Conservation (phyloP, 2,329 filamentous ascomycete species). For the Exserohilum rostratum region DNA sequence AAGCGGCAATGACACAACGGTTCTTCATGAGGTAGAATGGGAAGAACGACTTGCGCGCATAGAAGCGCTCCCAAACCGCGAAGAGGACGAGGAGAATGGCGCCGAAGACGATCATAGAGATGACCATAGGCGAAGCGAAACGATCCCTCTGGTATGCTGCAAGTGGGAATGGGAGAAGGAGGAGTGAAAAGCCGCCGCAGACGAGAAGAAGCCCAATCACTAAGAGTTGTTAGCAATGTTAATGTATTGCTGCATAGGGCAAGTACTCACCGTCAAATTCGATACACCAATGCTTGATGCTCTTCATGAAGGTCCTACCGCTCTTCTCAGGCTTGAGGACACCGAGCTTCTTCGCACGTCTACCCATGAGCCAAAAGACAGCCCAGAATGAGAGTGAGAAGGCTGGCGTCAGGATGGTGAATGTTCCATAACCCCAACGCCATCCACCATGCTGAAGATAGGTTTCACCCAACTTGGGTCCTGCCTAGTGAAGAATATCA, state of each 20-base stretch:
- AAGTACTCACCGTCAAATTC: slow-evolving; percentile 61
- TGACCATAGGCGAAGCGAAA: slow-evolving; percentile 45
- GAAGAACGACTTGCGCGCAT: slow-evolving; percentile 49
- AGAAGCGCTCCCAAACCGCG: slow-evolving; percentile 46
- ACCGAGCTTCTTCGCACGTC: slow-evolving; percentile 63
- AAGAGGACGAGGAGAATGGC: slow-evolving; percentile 41
- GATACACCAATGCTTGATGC: slow-evolving; percentile 59
- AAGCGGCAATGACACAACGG: slow-evolving; percentile 58
- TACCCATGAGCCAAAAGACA: slow-evolving; percentile 63
- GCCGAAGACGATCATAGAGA: slow-evolving; percentile 48
- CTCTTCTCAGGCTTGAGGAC: slow-evolving; percentile 52
- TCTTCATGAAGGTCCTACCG: slow-evolving; percentile 55
- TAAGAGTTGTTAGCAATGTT: slow-evolving; percentile 2
- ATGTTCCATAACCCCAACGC: slow-evolving; percentile 72
- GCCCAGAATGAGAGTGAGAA: slow-evolving; percentile 59
- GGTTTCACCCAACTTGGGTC: slow-evolving; percentile 51
- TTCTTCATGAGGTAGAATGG: slow-evolving; percentile 55
- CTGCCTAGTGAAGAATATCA: slow-evolving; percentile 43
- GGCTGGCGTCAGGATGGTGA: slow-evolving; percentile 60
- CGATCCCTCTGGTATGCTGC: slow-evolving; percentile 27
- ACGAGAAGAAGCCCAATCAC: slow-evolving; percentile 67
- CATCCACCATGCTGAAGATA: slow-evolving; percentile 60
- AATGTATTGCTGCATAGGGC: not conserved
- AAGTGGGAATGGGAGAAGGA: slow-evolving; percentile 72
- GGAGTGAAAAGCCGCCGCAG: slow-evolving; percentile 63